Conservation (phyloP, 78 protist genomes). For the slime mould (Dictyostelium discoideum) region DNA sequence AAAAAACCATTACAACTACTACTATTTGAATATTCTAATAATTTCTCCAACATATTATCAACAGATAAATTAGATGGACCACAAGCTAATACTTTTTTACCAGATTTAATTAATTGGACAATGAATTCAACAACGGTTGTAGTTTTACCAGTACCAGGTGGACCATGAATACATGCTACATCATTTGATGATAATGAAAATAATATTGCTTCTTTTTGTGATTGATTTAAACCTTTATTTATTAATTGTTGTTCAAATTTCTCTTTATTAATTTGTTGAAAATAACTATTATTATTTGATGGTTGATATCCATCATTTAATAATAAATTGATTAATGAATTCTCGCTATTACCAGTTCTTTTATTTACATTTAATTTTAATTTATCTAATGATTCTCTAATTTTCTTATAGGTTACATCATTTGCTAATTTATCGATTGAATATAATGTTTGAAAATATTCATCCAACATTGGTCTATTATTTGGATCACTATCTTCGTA, state of each 20-base stretch:
- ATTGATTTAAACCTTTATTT: conserved; percentile 31
- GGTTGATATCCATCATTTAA: conserved; percentile 9
- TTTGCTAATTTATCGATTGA: conserved; percentile 75
- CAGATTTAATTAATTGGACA: conserved; percentile 52
- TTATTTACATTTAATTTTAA: background rate
- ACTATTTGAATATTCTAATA: conserved; percentile 7
- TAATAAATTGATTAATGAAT: background rate
- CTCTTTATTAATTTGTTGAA: background rate
- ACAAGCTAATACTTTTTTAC: conserved; percentile 85
- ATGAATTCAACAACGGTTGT: conserved; percentile 91
- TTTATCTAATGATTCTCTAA: conserved; percentile 45
- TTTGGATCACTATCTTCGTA: background rate
- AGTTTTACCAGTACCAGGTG: conserved; percentile 94
- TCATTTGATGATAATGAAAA: conserved; percentile 77
- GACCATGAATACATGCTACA: conserved; percentile 92
- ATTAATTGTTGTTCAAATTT: background rate
- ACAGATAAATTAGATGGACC: conserved; percentile 93
- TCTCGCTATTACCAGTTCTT: background rate
- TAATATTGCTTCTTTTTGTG: conserved; percentile 77
- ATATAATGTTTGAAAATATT: background rate
- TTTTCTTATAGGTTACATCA: conserved; percentile 85
- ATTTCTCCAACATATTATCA: conserved; percentile 72
- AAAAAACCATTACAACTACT: background rate
- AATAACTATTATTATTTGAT: background rate
- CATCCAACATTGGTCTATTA: background rate